These are phyloP conservation scores for Babjeviella inositovora DNA, from an alignment of 805 yeast genomes.

Conservation along the genomic window DNA sequence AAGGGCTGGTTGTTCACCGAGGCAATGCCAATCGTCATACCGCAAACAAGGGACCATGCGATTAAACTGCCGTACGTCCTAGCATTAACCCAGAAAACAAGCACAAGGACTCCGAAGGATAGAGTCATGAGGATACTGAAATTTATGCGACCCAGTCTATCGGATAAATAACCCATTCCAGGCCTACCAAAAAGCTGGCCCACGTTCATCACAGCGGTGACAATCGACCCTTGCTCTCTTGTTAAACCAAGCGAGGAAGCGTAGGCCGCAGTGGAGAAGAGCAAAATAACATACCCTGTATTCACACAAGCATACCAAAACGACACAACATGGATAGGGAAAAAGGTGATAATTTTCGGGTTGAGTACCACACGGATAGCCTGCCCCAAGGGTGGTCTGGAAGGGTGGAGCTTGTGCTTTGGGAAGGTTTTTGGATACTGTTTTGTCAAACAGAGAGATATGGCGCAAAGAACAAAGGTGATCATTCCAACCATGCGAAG, in stretches of 20 bases:
- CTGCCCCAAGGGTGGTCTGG: too few relatives aligned
- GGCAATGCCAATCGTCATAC: slow-evolving; percentile 27
- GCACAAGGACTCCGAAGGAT: slow-evolving; percentile 22
- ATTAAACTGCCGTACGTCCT: slow-evolving; percentile 7
- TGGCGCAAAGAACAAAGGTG: neutral
- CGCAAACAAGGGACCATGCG: slow-evolving; percentile 23
- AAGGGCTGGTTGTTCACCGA: slow-evolving; percentile 10
- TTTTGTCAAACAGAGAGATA: too few relatives aligned
- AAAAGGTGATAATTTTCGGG: too few relatives aligned
- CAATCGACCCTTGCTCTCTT: slow-evolving; percentile 20
- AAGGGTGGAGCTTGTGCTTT: too few relatives aligned
- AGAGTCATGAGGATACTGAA: slow-evolving; percentile 17
- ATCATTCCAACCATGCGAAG: slow-evolving; percentile 1
- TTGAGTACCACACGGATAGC: too few relatives aligned
- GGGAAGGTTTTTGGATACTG: too few relatives aligned
- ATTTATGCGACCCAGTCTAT: slow-evolving; percentile 27
- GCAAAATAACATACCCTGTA: slow-evolving; percentile 22
- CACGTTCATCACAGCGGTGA: slow-evolving; percentile 26
- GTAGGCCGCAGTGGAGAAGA: slow-evolving; percentile 29
- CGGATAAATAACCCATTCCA: slow-evolving; percentile 24
- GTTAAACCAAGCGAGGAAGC: slow-evolving; percentile 29
- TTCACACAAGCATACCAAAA: slow-evolving; percentile 14
- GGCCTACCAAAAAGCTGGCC: slow-evolving; percentile 35
- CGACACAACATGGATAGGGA: slow-evolving; percentile 1
- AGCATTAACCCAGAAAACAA: too few relatives aligned